Evolutionary conservation across 2,329 filamentous ascomycete species (phyloP).

Genomic region (Niveomyces coronatus): DNA sequence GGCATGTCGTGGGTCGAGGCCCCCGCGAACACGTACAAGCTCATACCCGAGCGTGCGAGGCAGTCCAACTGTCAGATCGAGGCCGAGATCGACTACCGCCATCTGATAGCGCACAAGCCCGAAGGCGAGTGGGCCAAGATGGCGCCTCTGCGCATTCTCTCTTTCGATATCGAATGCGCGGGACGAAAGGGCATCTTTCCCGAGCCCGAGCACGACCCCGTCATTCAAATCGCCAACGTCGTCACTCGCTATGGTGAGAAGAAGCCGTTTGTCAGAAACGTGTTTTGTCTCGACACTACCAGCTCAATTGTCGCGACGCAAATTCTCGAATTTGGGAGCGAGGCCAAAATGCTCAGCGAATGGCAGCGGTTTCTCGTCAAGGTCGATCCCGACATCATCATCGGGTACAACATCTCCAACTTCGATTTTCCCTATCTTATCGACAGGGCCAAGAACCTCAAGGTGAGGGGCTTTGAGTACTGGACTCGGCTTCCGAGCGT

Average conservation of each 20-base stretch:
- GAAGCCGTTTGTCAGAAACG: slow-evolving; percentile 92
- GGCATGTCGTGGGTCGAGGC: slow-evolving; percentile 98
- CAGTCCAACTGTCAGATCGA: slow-evolving; percentile 97
- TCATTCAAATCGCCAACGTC: slow-evolving; percentile 96
- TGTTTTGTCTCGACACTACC: slow-evolving; percentile 88
- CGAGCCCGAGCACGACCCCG: slow-evolving; percentile 80
- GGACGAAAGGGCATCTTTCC: slow-evolving; percentile 96
- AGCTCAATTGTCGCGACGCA: slow-evolving; percentile 93
- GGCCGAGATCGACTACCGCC: slow-evolving; percentile 69
- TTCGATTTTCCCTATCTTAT: slow-evolving; percentile 97
- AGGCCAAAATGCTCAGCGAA: slow-evolving; percentile 81
- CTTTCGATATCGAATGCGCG: slow-evolving; percentile 98
- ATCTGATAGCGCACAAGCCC: slow-evolving; percentile 77
- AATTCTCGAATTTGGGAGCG: slow-evolving; percentile 69
- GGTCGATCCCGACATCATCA: slow-evolving; percentile 94
- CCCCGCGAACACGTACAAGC: slow-evolving; percentile 59
- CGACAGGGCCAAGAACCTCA: slow-evolving; percentile 76
- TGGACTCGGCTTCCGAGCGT: slow-evolving; percentile 71
- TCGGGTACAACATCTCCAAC: slow-evolving; percentile 97
- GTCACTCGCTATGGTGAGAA: slow-evolving; percentile 91
- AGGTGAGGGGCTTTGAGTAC: slow-evolving; percentile 69
- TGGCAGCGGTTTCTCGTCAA: slow-evolving; percentile 87
- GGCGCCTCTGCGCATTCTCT: slow-evolving; percentile 83
- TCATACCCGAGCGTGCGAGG: slow-evolving; percentile 54
- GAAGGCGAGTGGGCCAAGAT: slow-evolving; percentile 97